Evolutionary conservation across 2,329 filamentous ascomycete genomes (phyloP).

Genomic region (Colletotrichum cordylinicola): DNA sequence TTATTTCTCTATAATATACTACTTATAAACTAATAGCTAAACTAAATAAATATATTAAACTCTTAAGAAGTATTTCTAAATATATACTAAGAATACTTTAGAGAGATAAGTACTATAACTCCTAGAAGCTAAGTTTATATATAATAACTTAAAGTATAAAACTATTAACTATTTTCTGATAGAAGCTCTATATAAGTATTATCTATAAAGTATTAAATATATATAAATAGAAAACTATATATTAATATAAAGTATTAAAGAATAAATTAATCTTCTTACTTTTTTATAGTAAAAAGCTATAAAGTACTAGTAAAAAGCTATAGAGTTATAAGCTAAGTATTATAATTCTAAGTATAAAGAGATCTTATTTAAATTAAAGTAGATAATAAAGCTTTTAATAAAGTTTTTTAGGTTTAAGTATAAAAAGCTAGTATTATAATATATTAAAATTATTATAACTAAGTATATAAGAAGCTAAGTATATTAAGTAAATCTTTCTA

Average conservation of each 20-base stretch:
- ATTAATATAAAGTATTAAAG: background rate
- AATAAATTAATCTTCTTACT: background rate
- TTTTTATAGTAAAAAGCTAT: background rate
- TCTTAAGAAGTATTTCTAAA: background rate
- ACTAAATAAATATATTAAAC: background rate
- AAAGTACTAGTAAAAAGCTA: background rate
- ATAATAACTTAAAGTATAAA: no score
- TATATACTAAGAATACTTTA: no score
- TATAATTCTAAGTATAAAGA: background rate
- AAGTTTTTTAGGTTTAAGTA: background rate
- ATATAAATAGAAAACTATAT: background rate
- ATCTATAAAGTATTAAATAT: background rate
- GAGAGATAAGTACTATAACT: background rate
- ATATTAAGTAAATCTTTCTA: background rate
- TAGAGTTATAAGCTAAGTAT: background rate
- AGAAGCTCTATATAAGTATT: background rate
- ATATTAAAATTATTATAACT: background rate
- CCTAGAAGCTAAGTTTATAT: background rate
- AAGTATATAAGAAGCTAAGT: rapidly evolving
- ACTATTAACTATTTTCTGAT: background rate
- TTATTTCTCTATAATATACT: background rate
- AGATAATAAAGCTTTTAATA: no score
- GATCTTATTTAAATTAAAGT: background rate
- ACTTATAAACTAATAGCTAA: background rate
- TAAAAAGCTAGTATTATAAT: background rate